Conservation (phyloP, 192 early-diverging fungal genomes). For the Endogone sp. region DNA sequence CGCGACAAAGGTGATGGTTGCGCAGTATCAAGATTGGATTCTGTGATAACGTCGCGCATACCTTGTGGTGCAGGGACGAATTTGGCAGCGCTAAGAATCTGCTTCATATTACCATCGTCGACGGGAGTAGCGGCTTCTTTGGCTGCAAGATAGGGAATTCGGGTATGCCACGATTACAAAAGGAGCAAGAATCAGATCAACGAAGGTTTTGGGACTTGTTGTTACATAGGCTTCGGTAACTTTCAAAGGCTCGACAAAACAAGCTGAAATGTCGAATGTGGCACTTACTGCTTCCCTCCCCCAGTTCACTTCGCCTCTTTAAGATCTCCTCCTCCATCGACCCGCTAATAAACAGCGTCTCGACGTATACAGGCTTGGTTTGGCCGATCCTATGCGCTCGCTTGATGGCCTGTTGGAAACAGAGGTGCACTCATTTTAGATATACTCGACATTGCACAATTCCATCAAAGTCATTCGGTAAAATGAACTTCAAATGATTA, state of each 20-base stretch:
- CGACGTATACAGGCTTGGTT: conserved; percentile 51
- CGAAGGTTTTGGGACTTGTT: neutral
- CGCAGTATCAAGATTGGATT: neutral
- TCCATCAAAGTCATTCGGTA: neutral
- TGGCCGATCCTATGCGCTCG: conserved; percentile 83
- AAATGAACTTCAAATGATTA: too few relatives aligned
- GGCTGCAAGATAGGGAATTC: neutral
- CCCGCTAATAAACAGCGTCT: conserved; percentile 48
- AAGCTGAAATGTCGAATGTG: neutral
- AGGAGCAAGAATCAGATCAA: too few relatives aligned
- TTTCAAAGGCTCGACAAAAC: neutral
- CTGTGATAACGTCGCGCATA: neutral
- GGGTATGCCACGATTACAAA: neutral
- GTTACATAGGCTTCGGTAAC: neutral
- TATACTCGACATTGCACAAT: too few relatives aligned
- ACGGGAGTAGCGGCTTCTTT: neutral
- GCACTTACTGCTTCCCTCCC: neutral
- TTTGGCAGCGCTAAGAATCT: neutral
- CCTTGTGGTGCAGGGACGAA: neutral
- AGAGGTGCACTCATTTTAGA: neutral
- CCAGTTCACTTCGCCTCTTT: conserved; percentile 15
- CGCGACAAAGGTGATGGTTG: neutral
- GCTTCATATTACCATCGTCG: conserved; percentile 1
- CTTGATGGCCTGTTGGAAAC: conserved; percentile 67
- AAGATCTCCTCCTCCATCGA: conserved; percentile 54